Evolutionary conservation across 208 protist genomes (phyloP).

Genomic region (Wallacemonas sp.): DNA sequence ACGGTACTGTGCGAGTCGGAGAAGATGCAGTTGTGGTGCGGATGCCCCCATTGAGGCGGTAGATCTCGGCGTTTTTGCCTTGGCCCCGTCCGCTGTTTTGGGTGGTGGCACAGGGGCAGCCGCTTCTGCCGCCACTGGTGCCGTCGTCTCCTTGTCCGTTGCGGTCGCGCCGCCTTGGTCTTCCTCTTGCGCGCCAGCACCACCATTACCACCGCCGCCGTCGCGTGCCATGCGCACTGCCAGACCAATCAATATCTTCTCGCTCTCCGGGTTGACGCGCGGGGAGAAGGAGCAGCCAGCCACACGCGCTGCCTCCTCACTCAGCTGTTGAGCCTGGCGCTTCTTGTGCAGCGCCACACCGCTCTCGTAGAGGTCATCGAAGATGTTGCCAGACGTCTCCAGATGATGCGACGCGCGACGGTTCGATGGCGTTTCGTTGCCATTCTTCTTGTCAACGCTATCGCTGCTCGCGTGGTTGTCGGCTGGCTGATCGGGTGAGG

Average conservation of each 20-base stretch:
- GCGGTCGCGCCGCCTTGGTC: not conserved
- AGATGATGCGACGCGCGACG: not conserved
- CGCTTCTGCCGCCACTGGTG: not conserved
- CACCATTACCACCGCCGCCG: not conserved
- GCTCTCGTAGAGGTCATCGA: conserved; percentile 16
- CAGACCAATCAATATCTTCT: conserved; percentile 7
- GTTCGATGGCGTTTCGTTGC: not conserved
- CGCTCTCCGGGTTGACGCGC: conserved; percentile 12
- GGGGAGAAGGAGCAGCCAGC: conserved; percentile 1
- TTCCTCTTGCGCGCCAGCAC: not conserved
- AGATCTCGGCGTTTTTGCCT: too few species aligned
- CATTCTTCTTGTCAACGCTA: not conserved
- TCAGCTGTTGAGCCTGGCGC: not conserved
- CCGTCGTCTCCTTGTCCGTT: not conserved
- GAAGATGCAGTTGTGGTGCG: conserved; percentile 4
- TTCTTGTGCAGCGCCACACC: not conserved
- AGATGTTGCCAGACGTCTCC: not conserved
- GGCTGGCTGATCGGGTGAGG: too few species aligned
- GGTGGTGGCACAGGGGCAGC: not conserved
- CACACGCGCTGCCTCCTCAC: conserved; percentile 2
- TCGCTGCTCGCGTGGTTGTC: too few species aligned
- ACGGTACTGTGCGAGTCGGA: conserved; percentile 7
- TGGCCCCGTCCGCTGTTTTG: not conserved
- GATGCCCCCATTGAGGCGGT: not conserved
- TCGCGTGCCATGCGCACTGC: conserved; percentile 4